phyloP scores from a whole-genome alignment of 352 stramenopile species.

The Phytophthora citrophthora region DNA sequence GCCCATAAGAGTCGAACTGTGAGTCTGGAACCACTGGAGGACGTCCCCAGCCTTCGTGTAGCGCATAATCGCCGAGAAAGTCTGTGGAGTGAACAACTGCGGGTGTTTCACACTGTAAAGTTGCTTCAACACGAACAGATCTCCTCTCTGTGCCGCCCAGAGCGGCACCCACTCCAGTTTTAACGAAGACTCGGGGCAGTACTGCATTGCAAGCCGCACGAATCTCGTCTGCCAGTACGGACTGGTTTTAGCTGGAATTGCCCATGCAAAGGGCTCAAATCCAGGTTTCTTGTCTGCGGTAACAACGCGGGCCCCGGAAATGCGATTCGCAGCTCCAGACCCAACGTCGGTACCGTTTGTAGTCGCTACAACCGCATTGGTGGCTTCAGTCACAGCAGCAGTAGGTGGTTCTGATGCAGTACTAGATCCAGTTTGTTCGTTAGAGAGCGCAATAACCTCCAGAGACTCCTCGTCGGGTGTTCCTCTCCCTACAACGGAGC shows the following conservation, averaged over 20 bases:
- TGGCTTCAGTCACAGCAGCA: constrained; percentile 8
- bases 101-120: constrained; percentile 34
- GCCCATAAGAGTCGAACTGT: constrained; percentile 21
- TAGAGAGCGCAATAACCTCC: constrained; percentile 7
- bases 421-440: neutral
- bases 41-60: constrained; percentile 41
- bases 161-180: constrained; percentile 42
- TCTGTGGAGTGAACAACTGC: constrained; percentile 43
- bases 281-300: constrained; percentile 16
- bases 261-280: constrained; percentile 38
- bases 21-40: constrained; percentile 43
- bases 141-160: constrained; percentile 39
- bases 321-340: constrained; percentile 1
- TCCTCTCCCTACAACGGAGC: constrained; percentile 29
- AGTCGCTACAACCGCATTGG: constrained; percentile 5
- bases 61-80: constrained; percentile 34
- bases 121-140: constrained; percentile 32
- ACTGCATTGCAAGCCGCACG: constrained; percentile 26
- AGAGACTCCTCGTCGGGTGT: constrained; percentile 17
- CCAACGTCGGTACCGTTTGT: constrained; percentile 15
- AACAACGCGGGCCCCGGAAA: constrained; percentile 6
- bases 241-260: constrained; percentile 35
- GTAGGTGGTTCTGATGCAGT: constrained; percentile 6
- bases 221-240: constrained; percentile 37
- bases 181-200: constrained; percentile 24